phyloP scores from a whole-genome alignment of 345 rosid species.

The Kernera saxatilis region DNA sequence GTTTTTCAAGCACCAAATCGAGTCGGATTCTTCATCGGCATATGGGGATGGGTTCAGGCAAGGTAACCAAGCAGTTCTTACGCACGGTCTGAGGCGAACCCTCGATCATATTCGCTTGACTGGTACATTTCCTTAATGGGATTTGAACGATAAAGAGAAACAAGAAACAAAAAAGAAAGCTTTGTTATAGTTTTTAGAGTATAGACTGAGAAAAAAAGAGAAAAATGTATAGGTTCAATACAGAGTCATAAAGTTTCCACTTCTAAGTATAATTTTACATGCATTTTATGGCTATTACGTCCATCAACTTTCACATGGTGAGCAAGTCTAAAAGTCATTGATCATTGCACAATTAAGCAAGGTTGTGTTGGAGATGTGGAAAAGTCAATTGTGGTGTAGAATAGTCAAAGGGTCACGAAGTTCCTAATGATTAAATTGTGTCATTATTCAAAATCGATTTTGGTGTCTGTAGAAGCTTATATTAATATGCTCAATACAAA shows the following conservation, averaged over 20 bases:
- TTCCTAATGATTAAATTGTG: neutral
- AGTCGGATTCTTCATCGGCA: conserved; percentile 68
- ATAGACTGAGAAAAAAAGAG: conserved; percentile 2
- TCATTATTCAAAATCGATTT: neutral
- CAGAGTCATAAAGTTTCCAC: neutral
- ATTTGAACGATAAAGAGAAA: neutral
- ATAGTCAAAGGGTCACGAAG: neutral
- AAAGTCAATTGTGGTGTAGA: neutral
- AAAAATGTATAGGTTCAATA: conserved; percentile 26
- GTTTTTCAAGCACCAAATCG: conserved; percentile 84
- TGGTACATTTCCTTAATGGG: conserved; percentile 55
- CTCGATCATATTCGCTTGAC: conserved; percentile 88
- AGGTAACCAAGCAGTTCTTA: conserved; percentile 68
- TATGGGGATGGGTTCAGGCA: conserved; percentile 89
- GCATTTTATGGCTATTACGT: neutral
- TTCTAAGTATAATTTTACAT: neutral
- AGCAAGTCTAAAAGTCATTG: neutral
- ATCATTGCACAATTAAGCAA: neutral
- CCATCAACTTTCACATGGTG: neutral
- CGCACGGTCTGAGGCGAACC: conserved; percentile 62
- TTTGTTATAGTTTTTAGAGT: conserved; percentile 21
- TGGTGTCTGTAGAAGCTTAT: no score
- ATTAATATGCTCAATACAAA: no score
- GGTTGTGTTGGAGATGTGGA: neutral
- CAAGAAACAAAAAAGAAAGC: neutral